These are phyloP conservation scores for Hericium rajendrae DNA, from an alignment of 768 basidiomycete species.

Conservation along the genomic window DNA sequence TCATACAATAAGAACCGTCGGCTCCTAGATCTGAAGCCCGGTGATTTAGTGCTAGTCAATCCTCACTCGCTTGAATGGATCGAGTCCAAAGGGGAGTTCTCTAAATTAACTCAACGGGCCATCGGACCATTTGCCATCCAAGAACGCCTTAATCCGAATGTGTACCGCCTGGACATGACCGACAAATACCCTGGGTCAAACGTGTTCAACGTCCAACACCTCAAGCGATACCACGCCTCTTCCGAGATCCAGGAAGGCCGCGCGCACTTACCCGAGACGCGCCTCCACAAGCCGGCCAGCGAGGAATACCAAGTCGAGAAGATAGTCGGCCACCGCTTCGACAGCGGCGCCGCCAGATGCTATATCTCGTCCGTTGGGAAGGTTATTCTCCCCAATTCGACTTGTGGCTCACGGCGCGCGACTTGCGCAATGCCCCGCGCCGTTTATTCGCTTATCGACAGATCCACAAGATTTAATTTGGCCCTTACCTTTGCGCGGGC, in stretches of 20 bases:
- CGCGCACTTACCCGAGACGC: neutral
- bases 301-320: slow-evolving; percentile 5
- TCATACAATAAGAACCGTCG: slow-evolving; percentile 13
- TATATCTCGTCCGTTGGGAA: slow-evolving; percentile 12
- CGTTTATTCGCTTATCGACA: no score
- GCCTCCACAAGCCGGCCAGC: neutral
- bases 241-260: slow-evolving; percentile 13
- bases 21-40: slow-evolving; percentile 11
- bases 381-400: slow-evolving; percentile 8
- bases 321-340: neutral
- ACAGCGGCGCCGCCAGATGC: neutral
- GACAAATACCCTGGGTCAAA: slow-evolving; percentile 14
- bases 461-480: no score
- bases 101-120: slow-evolving; percentile 13
- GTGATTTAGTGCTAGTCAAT: slow-evolving; percentile 15
- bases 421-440: no score
- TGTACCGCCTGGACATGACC: slow-evolving; percentile 15
- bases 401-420: neutral
- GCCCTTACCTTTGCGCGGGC: no score
- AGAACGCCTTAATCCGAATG: slow-evolving; percentile 15
- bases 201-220: slow-evolving; percentile 18
- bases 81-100: slow-evolving; percentile 14
- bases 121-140: slow-evolving; percentile 18
- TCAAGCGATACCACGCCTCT: slow-evolving; percentile 13
- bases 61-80: slow-evolving; percentile 15